These are phyloP conservation scores for Cutaneotrichosporon spelunceum DNA, from an alignment of 1,284 basidiomycete species.

Conservation along the genomic window DNA sequence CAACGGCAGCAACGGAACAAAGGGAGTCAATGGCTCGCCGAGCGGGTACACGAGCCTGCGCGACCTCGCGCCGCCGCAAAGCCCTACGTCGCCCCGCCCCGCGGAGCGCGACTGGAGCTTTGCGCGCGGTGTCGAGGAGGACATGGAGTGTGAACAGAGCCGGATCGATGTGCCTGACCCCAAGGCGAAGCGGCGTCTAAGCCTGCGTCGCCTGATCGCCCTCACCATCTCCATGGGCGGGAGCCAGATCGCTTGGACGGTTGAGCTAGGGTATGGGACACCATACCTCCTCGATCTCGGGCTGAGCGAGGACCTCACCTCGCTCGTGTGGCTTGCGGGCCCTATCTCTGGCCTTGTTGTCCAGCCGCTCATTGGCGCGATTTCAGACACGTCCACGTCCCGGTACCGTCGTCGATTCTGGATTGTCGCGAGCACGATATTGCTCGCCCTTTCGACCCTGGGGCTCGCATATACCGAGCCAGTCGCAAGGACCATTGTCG, in stretches of 20 bases:
- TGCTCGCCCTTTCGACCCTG: slow-evolving; percentile 56
- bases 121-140: slow-evolving; percentile 7
- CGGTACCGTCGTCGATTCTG: slow-evolving; percentile 85
- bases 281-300: slow-evolving; percentile 88
- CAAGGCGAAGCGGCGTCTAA: slow-evolving; percentile 19
- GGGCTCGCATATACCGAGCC: slow-evolving; percentile 78
- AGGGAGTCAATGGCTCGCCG: neutral
- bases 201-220: slow-evolving; percentile 47
- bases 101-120: slow-evolving; percentile 4
- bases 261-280: slow-evolving; percentile 73
- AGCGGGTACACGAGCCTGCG: slow-evolving; percentile 6
- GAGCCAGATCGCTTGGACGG: slow-evolving; percentile 58
- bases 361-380: slow-evolving; percentile 91
- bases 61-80: neutral
- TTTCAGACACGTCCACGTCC: slow-evolving; percentile 87
- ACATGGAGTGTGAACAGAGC: neutral
- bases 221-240: slow-evolving; percentile 62
- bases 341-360: slow-evolving; percentile 80
- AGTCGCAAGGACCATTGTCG: slow-evolving; percentile 70
- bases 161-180: neutral
- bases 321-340: slow-evolving; percentile 94
- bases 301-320: slow-evolving; percentile 83
- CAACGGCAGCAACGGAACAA: neutral
- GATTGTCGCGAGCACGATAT: slow-evolving; percentile 76
- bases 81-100: neutral